Evolutionary conservation across 257 asterid genomes (phyloP), one percentile per base, ranked within the genome.

Genomic region (Perilla frutescens): DNA sequence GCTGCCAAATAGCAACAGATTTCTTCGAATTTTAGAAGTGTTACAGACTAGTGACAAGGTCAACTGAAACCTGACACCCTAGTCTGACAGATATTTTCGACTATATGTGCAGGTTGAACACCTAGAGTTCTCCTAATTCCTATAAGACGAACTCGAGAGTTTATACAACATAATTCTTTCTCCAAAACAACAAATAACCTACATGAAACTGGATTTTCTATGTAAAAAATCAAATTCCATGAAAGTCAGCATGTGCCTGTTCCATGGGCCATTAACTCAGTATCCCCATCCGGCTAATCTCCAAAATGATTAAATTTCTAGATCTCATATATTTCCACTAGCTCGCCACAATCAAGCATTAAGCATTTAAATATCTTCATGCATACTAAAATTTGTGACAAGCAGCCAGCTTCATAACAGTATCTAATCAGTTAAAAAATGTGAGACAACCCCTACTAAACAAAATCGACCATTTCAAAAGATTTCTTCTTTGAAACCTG

Each of bases 271-370:
- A 11, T 62, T 14, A 54, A 53, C 49, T 7, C 43, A 75, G 53
- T 45, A 36, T 47, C 69, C 29, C 45, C 60, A 41, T 76, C 66
- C 14, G 9, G 47, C 50, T 34, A 15, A 55, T 34, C 45, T 15
- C 44, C 72, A 36, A 62, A 56, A 56, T 43, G 3, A 43, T 20
- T 2, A 5, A 40, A 47, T 55, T 44, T 45, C 58, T 20, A 34
- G 40, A 39, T 14, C 26, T 34, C 36, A 37, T 4, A 20, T 58
- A 56, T 10, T 41, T 47, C 51, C 55, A 3, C 26, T 20, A 59
- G 62, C 29, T 69, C 64, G 64, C 20, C 45, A 1, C 50, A 60
- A 67, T 72, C 34, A 57, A 67, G 59, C 72, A 53, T 32, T 59
- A 57, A 67, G 59, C 72, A 53, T 32, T 59, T 48, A 7, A 59